phyloP scores from a whole-genome alignment of 2,329 filamentous ascomycete genomes.

The Fusarium coicis region DNA sequence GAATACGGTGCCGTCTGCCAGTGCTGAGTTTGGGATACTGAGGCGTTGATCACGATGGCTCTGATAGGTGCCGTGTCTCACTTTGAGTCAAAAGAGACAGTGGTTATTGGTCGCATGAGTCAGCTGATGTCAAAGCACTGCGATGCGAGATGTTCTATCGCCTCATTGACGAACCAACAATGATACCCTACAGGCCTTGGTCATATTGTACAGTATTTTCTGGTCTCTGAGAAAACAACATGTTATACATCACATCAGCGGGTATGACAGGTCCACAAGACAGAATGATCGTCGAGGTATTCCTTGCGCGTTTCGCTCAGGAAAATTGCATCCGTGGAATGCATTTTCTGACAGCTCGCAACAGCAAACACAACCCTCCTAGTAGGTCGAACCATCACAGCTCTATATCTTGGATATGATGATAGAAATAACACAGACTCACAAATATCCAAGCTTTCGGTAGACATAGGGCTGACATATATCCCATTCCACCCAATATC shows the following conservation, averaged over 20 bases:
- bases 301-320: not conserved
- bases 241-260: not conserved
- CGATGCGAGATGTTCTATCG: not conserved
- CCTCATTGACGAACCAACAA: not conserved
- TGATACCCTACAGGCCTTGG: not conserved
- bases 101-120: not conserved
- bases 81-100: not conserved
- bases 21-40: not conserved
- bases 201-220: not conserved
- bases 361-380: no score
- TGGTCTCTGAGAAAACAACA: not conserved
- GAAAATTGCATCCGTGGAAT: not conserved
- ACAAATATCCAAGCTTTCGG: not conserved
- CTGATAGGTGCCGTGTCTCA: not conserved
- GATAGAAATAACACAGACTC: not conserved
- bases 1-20: not conserved
- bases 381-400: not conserved
- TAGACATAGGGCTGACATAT: not conserved
- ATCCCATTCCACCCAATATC: not conserved
- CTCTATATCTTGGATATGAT: fast-evolving
- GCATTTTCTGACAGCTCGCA: not conserved
- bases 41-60: not conserved
- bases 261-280: not conserved
- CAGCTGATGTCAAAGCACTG: slow-evolving; percentile 3
- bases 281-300: not conserved